phyloP scores from a whole-genome alignment of 108 stramenopile genomes.

The Pseudonitzschia delicatissima region DNA sequence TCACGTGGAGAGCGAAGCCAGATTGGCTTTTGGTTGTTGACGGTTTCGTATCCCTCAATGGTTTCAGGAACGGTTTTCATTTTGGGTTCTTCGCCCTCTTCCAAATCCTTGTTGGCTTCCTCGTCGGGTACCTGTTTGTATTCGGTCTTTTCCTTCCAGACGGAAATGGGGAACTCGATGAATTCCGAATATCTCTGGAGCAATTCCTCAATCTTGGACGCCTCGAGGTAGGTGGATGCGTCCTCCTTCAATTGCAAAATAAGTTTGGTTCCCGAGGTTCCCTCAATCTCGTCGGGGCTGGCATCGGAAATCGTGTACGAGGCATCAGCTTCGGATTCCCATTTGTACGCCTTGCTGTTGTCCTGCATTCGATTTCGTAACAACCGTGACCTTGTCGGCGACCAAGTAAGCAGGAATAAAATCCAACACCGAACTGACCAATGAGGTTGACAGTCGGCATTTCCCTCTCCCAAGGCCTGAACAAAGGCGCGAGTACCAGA shows the following conservation, averaged over 20 bases:
- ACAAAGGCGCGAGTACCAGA: slow-evolving; percentile 86
- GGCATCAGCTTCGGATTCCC: slow-evolving; percentile 75
- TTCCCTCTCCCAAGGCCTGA: slow-evolving; percentile 82
- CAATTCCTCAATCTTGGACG: slow-evolving; percentile 73
- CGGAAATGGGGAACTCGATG: slow-evolving; percentile 93
- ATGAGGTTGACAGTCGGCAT: slow-evolving; percentile 87
- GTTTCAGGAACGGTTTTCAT: slow-evolving; percentile 96
- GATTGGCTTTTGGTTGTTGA: slow-evolving; percentile 96
- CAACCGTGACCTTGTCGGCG: slow-evolving; percentile 91
- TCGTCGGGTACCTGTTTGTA: slow-evolving; percentile 95
- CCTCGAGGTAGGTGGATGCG: slow-evolving; percentile 73
- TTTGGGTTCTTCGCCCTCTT: slow-evolving; percentile 82
- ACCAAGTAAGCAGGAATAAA: slow-evolving; percentile 98
- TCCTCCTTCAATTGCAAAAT: slow-evolving; percentile 89
- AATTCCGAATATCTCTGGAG: slow-evolving; percentile 92
- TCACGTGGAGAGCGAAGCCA: slow-evolving; percentile 94
- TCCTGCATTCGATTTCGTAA: slow-evolving; percentile 85
- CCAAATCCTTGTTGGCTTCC: slow-evolving; percentile 86
- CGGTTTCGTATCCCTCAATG: slow-evolving; percentile 78
- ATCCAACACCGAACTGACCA: slow-evolving; percentile 99
- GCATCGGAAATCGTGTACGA: slow-evolving; percentile 74
- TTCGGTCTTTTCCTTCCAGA: slow-evolving; percentile 93
- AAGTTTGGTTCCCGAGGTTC: slow-evolving; percentile 75
- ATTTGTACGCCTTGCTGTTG: slow-evolving; percentile 53
- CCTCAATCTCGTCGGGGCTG: slow-evolving; percentile 51